A percentile compares a stretch with the other conserved stretches of the same genome.
Conservation (phyloP, 2,329 filamentous ascomycete species). For the Botrytis medusae region DNA sequence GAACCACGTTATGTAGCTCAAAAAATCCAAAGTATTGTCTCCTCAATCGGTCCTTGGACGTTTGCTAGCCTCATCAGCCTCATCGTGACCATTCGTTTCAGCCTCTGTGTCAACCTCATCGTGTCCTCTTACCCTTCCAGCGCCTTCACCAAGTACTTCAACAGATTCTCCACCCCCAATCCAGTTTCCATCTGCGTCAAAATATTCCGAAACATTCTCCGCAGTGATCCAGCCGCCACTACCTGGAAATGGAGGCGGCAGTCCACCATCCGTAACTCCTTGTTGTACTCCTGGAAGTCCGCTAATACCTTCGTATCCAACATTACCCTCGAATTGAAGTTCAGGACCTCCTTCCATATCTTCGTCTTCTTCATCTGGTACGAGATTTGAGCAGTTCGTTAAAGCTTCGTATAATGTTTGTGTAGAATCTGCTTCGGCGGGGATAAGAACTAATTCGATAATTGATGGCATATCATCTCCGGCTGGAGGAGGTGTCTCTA, state of each 20-base stretch:
- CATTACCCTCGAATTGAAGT: slow-evolving; percentile 56
- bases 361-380: slow-evolving; percentile 63
- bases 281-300: slow-evolving; percentile 56
- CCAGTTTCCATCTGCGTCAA: slow-evolving; percentile 80
- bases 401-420: slow-evolving; percentile 60
- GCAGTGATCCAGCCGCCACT: slow-evolving; percentile 86
- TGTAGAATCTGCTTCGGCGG: slow-evolving; percentile 39
- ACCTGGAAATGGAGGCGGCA: slow-evolving; percentile 69
- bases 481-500: slow-evolving; percentile 60
- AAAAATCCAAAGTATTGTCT: background rate
- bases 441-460: slow-evolving; percentile 67
- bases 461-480: slow-evolving; percentile 62
- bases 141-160: slow-evolving; percentile 60
- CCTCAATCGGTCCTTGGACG: slow-evolving; percentile 11
- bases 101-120: slow-evolving; percentile 52
- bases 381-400: slow-evolving; percentile 71
- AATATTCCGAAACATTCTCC: slow-evolving; percentile 83
- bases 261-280: slow-evolving; percentile 49
- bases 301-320: slow-evolving; percentile 54
- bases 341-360: slow-evolving; percentile 51
- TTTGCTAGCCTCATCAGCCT: slow-evolving; percentile 38
- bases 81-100: slow-evolving; percentile 44
- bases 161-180: slow-evolving; percentile 47
- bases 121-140: slow-evolving; percentile 55
- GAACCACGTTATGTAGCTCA: background rate